Base-by-base conservation (phyloP, 2,329 filamentous ascomycete species). In the Tolypocladium ophioglossoides region DNA sequence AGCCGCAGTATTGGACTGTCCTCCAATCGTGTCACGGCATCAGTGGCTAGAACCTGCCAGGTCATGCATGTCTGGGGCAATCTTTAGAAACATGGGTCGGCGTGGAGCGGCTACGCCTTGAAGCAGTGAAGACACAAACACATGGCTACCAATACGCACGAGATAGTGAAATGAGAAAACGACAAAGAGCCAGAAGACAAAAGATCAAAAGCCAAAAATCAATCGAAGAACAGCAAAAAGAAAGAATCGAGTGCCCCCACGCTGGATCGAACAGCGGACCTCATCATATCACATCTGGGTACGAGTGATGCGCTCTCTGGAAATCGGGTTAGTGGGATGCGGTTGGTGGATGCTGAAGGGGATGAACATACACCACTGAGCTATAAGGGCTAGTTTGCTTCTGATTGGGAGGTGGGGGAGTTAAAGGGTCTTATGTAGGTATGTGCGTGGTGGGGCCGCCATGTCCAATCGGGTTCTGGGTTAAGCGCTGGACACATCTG, bases 1-100 rank as follows among this genome's bases (percentile, higher is more conserved):
- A 56, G 55, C 55, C 55, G 53, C 55, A 55, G 30, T 56, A 50
- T 54, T 52, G 44, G 34, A 30, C 0, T 4, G 44, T 11, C 44
- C 16, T 8, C 44, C 27, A 32, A 30, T 46, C 41, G 41, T 27
- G 24, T 46, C 24, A 32, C 24, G 24, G 8, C 14, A 7, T 9
- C 32, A 14, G 32, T 34, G 32, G 11, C 32, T 32, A 32, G 30
- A 32, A 11, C 10, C 30, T 14, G 35, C 35, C 35, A 37, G 35
- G 35, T 4, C 12, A 6, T 38, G n/a, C n/a, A n/a, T 38, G 37
- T 18, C 18, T 12, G 0, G 3, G 30, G 32, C 32, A 34, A 34
- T 14, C 32, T 12, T 11, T 34, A 34, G 32, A 34, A 34, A 34
- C 32, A 14, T 4, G 32, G 32, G 12, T 18, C 37, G 37, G 37